Evolutionary conservation across 2,329 filamentous ascomycete species (phyloP), one percentile per base, ranked within the genome.

Genomic region (Beauveria pseudobassiana): DNA sequence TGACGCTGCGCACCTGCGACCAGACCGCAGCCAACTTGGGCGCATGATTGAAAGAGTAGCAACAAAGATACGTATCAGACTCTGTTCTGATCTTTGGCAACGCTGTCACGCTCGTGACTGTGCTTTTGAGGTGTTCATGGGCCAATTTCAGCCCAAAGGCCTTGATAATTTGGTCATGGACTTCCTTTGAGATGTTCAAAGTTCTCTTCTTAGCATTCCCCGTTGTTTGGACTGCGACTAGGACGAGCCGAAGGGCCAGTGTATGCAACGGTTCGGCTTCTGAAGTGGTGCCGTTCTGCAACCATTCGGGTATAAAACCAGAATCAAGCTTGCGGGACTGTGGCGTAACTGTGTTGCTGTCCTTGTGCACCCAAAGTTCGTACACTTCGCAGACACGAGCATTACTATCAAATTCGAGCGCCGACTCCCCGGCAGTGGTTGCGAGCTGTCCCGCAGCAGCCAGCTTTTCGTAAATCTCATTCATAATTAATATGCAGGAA

Each of bases 11-110:
- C 30, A 63, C 64, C 52, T 74, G 68, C 2, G 74, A 74, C 75
- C 75, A 77, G 26, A 73, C 66, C 18, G 70, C 68, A 7, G 72
- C 75, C 26, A 77, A 64, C 57, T 77, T 77, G 2, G 75, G 75
- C 20, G 71, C 69, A 50, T 75, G 76, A 59, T 70, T 71, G 61
- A 76, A 71, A 2, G 71, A 68, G 58, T 71, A 74, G 3, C 72
- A 63, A 14, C 67, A 67, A 38, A 34, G 40, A 1, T 63, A 46
- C 3, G 64, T 54, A 2, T 63, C 50, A 5, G 30, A 55, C 1
- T 54, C 45, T 1, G 60, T 45, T 10, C 67, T 65, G 18, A 76
- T 66, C 0, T 67, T 67, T 14, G 58, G 58, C 18, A 60, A 60
- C 5, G 58, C 49, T 3, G 70, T 67, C 6, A 74, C 67, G 8